phyloP scores from a whole-genome alignment of 371 early-diverging fungal genomes.

The Batrachochytrium dendrobatidis region DNA sequence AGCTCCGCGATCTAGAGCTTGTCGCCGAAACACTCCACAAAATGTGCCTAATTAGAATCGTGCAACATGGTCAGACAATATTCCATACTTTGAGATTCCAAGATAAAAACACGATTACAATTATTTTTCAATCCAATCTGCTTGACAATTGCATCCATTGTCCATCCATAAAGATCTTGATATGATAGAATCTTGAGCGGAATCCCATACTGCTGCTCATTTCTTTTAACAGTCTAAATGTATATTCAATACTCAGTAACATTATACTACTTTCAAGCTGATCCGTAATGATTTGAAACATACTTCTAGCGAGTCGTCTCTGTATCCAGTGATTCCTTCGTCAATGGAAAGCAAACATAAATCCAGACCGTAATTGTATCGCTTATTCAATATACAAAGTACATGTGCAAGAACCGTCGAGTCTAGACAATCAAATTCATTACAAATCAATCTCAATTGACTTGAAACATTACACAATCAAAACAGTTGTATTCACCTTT shows the following conservation, averaged over 20 bases:
- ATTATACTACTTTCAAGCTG: not conserved
- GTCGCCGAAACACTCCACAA: slow-evolving; percentile 98
- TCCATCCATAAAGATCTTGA: slow-evolving; percentile 94
- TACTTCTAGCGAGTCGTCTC: slow-evolving; percentile 96
- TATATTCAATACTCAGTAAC: not conserved
- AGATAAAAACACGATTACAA: slow-evolving; percentile 49
- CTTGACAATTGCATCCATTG: slow-evolving; percentile 96
- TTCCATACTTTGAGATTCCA: not conserved
- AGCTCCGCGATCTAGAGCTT: slow-evolving; percentile 97
- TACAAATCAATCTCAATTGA: not conserved
- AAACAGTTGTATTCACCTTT: slow-evolving; percentile 60
- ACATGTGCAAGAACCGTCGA: slow-evolving; percentile 98
- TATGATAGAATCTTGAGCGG: slow-evolving; percentile 94
- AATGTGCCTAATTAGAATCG: slow-evolving; percentile 74
- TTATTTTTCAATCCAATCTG: slow-evolving; percentile 95
- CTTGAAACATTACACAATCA: not conserved
- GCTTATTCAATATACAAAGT: slow-evolving; percentile 90
- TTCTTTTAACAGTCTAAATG: slow-evolving; percentile 83
- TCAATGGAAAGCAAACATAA: slow-evolving; percentile 94
- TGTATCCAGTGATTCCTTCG: slow-evolving; percentile 98
- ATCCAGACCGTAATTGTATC: slow-evolving; percentile 90
- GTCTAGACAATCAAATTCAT: slow-evolving; percentile 47
- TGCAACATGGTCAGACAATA: not conserved
- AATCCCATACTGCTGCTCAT: slow-evolving; percentile 87
- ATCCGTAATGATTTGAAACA: not conserved